Conservation (phyloP, 2,329 filamentous ascomycete genomes). For the Ophiostoma montium region DNA sequence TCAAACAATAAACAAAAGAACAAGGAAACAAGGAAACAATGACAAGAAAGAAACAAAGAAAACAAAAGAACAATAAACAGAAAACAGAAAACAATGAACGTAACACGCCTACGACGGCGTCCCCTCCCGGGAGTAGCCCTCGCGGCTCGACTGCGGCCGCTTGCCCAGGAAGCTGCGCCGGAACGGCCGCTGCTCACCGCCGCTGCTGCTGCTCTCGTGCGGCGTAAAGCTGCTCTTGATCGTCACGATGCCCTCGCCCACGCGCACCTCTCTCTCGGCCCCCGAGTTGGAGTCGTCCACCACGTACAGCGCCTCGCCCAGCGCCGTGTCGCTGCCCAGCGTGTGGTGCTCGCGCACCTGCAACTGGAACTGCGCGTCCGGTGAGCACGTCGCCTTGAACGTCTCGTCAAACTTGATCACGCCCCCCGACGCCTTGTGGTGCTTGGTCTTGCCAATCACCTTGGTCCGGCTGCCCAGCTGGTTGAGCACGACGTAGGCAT, state of each 20-base stretch:
- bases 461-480: slow-evolving; percentile 57
- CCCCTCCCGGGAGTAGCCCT: slow-evolving; percentile 25
- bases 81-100: background rate
- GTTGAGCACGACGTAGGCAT: slow-evolving; percentile 64
- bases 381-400: slow-evolving; percentile 63
- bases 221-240: slow-evolving; percentile 59
- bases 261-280: slow-evolving; percentile 57
- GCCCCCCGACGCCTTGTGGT: slow-evolving; percentile 59
- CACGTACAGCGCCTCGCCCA: slow-evolving; percentile 81
- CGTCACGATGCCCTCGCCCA: slow-evolving; percentile 58
- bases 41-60: background rate
- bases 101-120: slow-evolving; percentile 18
- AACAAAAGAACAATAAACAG: background rate
- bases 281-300: slow-evolving; percentile 64
- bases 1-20: background rate
- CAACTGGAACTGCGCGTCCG: slow-evolving; percentile 76
- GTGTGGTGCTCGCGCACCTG: slow-evolving; percentile 74
- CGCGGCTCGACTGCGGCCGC: slow-evolving; percentile 27
- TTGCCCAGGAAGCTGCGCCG: slow-evolving; percentile 43
- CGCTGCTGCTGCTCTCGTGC: slow-evolving; percentile 21
- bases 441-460: slow-evolving; percentile 82
- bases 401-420: slow-evolving; percentile 60
- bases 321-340: slow-evolving; percentile 67
- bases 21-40: background rate
- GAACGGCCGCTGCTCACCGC: slow-evolving; percentile 28